These are phyloP conservation scores for Fusarium sp. DNA, from an alignment of 2,329 filamentous ascomycete genomes.

Conservation along the genomic window DNA sequence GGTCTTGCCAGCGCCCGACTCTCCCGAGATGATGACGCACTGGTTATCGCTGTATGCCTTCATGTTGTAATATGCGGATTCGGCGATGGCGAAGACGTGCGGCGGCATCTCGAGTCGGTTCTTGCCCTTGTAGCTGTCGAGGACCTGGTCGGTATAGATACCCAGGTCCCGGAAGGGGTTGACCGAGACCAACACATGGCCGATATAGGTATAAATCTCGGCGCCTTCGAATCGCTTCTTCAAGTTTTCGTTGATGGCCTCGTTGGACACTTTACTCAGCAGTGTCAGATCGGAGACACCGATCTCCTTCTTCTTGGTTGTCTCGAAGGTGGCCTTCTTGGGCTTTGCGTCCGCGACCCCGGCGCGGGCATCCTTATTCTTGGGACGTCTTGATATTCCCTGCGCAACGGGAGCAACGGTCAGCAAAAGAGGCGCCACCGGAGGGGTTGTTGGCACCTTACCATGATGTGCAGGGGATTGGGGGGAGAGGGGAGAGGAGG, in stretches of 20 bases:
- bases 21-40: constrained; percentile 98
- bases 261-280: constrained; percentile 98
- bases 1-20: constrained; percentile 98
- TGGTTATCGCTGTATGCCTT: constrained; percentile 99
- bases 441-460: constrained; percentile 42
- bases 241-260: constrained; percentile 98
- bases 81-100: constrained; percentile 97
- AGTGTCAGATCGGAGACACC: constrained; percentile 97
- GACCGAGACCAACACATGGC: constrained; percentile 98
- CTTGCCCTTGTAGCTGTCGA: constrained; percentile 95
- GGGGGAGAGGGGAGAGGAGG: constrained; percentile 30
- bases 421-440: constrained; percentile 24
- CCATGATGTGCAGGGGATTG: constrained; percentile 46
- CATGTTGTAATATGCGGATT: constrained; percentile 99
- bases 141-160: constrained; percentile 95
- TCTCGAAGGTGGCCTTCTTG: constrained; percentile 96
- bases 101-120: constrained; percentile 95
- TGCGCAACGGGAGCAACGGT: constrained; percentile 32
- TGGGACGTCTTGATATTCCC: constrained; percentile 57
- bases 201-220: constrained; percentile 99
- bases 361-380: constrained; percentile 53
- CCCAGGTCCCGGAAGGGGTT: constrained; percentile 98
- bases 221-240: constrained; percentile 98
- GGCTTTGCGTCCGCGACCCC: constrained; percentile 71
- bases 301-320: constrained; percentile 98